phyloP scores from a whole-genome alignment of 2,329 filamentous ascomycete genomes.

The Aureobasidium leucospermi region DNA sequence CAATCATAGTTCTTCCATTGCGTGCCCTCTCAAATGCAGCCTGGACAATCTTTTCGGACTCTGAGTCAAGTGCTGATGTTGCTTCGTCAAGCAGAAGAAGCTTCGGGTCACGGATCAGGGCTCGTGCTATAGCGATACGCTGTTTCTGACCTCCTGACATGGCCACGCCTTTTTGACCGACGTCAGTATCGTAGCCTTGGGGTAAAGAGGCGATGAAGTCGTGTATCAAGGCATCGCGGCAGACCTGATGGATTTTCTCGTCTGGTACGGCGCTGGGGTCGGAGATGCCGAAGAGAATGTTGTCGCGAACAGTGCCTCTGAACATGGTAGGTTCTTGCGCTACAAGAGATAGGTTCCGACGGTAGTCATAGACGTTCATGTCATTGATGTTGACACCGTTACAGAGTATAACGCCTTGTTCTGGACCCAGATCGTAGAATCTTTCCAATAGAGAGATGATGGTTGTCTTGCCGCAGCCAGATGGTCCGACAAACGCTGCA shows the following conservation, averaged over 20 bases:
- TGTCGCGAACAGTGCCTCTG: constrained; percentile 55
- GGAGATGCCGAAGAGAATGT: constrained; percentile 39
- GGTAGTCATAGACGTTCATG: constrained; percentile 32
- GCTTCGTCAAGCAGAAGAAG: constrained; percentile 37
- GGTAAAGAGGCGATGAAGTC: constrained; percentile 57
- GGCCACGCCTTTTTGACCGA: constrained; percentile 33
- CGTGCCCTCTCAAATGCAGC: constrained; percentile 33
- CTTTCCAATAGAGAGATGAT: constrained; percentile 34
- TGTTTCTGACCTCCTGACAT: constrained; percentile 38
- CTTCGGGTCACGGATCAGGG: constrained; percentile 35
- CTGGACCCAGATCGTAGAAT: constrained; percentile 50
- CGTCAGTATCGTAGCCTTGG: constrained; percentile 55
- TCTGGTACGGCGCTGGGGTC: constrained; percentile 19
- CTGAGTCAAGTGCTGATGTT: constrained; percentile 36
- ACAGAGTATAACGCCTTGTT: constrained; percentile 56
- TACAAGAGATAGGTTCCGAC: constrained; percentile 37
- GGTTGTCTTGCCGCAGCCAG: constrained; percentile 35
- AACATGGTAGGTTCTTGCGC: constrained; percentile 45
- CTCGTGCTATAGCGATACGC: constrained; percentile 36
- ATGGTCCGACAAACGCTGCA: constrained; percentile 36
- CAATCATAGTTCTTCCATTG: constrained; percentile 31
- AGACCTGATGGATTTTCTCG: constrained; percentile 59
- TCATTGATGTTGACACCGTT: constrained; percentile 31
- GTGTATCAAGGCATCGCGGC: constrained; percentile 62
- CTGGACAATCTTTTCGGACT: constrained; percentile 35